phyloP scores from a whole-genome alignment of 1,139 yeast genomes.

The Scheffersomyces illinoinensis region DNA sequence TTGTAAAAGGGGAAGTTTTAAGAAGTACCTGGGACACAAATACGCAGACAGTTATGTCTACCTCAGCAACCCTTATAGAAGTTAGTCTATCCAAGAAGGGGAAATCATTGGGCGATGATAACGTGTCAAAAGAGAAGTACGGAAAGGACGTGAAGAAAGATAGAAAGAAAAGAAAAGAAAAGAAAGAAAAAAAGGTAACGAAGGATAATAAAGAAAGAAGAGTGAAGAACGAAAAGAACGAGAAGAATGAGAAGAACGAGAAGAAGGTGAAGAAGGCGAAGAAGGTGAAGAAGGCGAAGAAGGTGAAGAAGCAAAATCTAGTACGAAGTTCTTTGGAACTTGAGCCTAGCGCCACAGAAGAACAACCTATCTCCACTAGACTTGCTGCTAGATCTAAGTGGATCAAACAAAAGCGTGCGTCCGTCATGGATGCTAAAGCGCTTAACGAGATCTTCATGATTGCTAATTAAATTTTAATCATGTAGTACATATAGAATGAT shows the following conservation, averaged over 20 bases:
- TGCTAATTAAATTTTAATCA: slow-evolving; percentile 32
- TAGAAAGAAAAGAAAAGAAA: slow-evolving; percentile 21
- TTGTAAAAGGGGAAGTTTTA: slow-evolving; percentile 81
- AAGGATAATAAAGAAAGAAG: slow-evolving; percentile 31
- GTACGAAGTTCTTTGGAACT: background rate
- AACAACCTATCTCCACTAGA: slow-evolving; percentile 53
- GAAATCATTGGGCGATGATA: slow-evolving; percentile 4
- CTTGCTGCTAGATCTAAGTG: slow-evolving; percentile 80
- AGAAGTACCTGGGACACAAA: slow-evolving; percentile 84
- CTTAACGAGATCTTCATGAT: slow-evolving; percentile 92
- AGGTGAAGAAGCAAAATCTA: slow-evolving; percentile 12
- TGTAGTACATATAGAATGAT: background rate
- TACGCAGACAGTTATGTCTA: slow-evolving; percentile 31
- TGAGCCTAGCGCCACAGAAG: slow-evolving; percentile 6
- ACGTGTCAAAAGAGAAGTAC: too few species aligned
- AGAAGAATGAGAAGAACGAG: slow-evolving; percentile 23
- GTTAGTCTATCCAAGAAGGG: slow-evolving; percentile 3
- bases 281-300: slow-evolving; percentile 18
- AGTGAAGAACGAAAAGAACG: slow-evolving; percentile 29
- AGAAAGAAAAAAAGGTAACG: slow-evolving; percentile 24
- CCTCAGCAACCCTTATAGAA: slow-evolving; percentile 1
- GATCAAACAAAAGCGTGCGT: slow-evolving; percentile 87
- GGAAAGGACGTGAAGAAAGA: too few species aligned
- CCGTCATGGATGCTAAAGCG: slow-evolving; percentile 86
- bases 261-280: slow-evolving; percentile 17